Evolutionary conservation across 1,139 yeast genomes (phyloP), one percentile per base, ranked within the genome.

Genomic region (Sugiyamaella novakii): DNA sequence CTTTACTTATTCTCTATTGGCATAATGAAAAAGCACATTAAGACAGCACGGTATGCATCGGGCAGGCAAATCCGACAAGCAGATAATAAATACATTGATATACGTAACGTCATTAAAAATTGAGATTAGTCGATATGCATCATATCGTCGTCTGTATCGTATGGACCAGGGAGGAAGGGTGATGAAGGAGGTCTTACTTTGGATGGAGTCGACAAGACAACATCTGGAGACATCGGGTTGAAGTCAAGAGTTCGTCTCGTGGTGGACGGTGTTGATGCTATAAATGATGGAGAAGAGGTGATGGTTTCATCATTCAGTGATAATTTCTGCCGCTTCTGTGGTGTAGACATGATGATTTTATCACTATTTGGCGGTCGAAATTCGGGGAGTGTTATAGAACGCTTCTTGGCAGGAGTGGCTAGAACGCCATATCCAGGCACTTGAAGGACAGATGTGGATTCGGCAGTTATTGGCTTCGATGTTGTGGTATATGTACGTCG

Each of bases 381-480:
- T 19, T 42, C 42, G 3, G 54, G 54, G 5, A 46, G 35, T 14
- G 24, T 27, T 3, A 51, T 21, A 8, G 50, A 27, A 4, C 54
- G 46, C 29, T 46, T 51, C 14, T 38, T 41, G 11, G 52, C 38
- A 7, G 54, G 54, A 7, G 54, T 51, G 10, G 52, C 49, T 17
- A 25, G n/a, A 6, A 49, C 30, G 15, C 54, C 54, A 15, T 41
- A 24, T 1, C 42, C 49, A 11, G 51, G 43, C 14, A 43, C 52
- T 21, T 38, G 46, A 12, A 44, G 43, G 14, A 44, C 37, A 11
- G 51, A 43, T 2, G 49, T 21, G 7, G 40, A 8, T 24, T 43
- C 34, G n/a, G 19, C 29, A 24, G 30, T 42, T 21, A 24, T 30
- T 12, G 38, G 33, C 11, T 44, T 46, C 7, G 53, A 33, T 25